Percentiles rank a stretch among this genome's conserved stretches.
phyloP scores from a whole-genome alignment of 768 basidiomycete genomes.

The Leccinum ochraceum region DNA sequence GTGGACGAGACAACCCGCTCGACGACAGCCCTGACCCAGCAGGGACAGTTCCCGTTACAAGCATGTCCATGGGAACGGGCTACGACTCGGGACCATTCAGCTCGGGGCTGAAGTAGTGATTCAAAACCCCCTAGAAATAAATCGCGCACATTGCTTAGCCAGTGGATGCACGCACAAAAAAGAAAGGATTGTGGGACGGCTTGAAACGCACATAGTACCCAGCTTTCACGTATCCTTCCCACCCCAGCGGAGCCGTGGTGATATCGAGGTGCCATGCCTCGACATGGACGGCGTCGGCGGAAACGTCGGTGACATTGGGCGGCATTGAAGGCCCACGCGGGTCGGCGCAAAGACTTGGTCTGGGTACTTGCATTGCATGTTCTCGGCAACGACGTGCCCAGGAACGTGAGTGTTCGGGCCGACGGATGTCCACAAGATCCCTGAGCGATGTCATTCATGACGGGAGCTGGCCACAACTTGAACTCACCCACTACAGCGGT shows the following conservation, averaged over 20 bases:
- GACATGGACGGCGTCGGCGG: slow-evolving; percentile 37
- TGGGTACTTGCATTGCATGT: slow-evolving; percentile 59
- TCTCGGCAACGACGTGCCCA: slow-evolving; percentile 63
- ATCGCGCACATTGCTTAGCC: not conserved
- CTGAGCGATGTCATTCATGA: too few species aligned
- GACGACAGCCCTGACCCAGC: slow-evolving; percentile 86
- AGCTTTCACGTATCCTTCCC: slow-evolving; percentile 90
- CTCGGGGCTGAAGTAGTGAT: slow-evolving; percentile 50
- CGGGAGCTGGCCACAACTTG: too few species aligned
- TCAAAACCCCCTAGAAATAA: slow-evolving; percentile 58
- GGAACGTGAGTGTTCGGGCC: slow-evolving; percentile 29
- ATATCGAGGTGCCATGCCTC: slow-evolving; percentile 77
- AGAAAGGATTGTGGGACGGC: not conserved
- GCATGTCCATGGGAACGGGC: slow-evolving; percentile 67
- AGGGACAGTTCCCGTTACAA: slow-evolving; percentile 82
- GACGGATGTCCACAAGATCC: slow-evolving; percentile 10
- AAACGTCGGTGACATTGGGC: slow-evolving; percentile 33
- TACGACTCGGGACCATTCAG: slow-evolving; percentile 13
- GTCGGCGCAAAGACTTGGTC: slow-evolving; percentile 60
- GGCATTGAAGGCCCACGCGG: slow-evolving; percentile 21
- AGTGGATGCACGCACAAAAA: not conserved
- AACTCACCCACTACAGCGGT: too few species aligned
- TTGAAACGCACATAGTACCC: slow-evolving; percentile 63
- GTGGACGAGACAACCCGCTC: slow-evolving; percentile 87
- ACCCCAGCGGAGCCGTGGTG: slow-evolving; percentile 58